phyloP scores from a whole-genome alignment of 2,329 filamentous ascomycete genomes.

The Orbilia oligospora region DNA sequence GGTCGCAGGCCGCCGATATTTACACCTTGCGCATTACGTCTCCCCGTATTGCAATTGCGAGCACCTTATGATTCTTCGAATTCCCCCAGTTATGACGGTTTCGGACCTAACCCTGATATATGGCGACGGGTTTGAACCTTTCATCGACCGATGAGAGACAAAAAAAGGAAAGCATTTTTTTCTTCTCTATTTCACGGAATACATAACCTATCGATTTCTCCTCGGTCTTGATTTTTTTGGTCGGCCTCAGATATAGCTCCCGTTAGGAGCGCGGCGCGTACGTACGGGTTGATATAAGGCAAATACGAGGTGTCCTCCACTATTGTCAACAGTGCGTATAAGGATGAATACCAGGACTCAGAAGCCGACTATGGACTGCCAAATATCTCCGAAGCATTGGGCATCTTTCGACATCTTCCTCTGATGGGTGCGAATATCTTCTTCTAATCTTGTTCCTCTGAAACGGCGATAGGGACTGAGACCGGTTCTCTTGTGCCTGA shows the following conservation, averaged over 20 bases:
- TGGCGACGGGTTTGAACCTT: background rate
- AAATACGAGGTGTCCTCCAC: too few relatives aligned
- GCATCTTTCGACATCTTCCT: background rate
- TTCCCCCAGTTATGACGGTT: background rate
- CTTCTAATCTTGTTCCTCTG: background rate
- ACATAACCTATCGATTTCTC: background rate
- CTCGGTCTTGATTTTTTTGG: background rate
- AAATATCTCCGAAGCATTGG: background rate
- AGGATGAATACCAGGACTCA: too few relatives aligned
- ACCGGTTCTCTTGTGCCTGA: too few relatives aligned
- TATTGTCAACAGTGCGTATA: too few relatives aligned
- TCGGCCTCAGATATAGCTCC: background rate
- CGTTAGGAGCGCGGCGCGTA: background rate
- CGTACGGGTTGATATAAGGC: background rate
- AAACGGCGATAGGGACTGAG: too few relatives aligned
- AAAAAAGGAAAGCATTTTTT: too few relatives aligned
- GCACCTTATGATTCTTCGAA: slow-evolving; percentile 19
- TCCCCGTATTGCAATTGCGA: background rate
- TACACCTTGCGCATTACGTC: background rate
- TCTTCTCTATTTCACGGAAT: slow-evolving; percentile 1
- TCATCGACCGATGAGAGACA: background rate
- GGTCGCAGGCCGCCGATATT: background rate
- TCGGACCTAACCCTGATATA: background rate
- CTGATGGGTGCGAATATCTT: too few relatives aligned
- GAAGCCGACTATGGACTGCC: too few relatives aligned